Evolutionary conservation across 805 yeast genomes (phyloP).

Genomic region (Myxozyma kluyveri): DNA sequence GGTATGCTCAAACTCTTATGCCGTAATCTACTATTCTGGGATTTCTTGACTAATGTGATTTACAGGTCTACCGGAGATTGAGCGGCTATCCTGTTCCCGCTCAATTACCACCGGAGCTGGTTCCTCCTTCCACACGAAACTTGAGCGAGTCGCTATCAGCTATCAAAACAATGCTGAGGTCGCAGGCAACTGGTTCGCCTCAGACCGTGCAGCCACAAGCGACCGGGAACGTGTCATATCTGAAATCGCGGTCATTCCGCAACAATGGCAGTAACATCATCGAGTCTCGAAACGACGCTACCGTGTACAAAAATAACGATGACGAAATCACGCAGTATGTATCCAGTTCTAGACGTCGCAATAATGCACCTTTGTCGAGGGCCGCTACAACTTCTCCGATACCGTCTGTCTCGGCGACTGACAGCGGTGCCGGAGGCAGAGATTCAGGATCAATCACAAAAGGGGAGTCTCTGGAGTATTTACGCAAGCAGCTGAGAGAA

Average conservation of each 20-base stretch:
- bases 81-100: conserved; percentile 85
- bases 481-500: conserved; percentile 67
- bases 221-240: conserved; percentile 35
- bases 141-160: conserved; percentile 67
- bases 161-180: conserved; percentile 63
- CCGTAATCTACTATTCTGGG: no score
- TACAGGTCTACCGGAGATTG: conserved; percentile 66
- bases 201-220: conserved; percentile 28
- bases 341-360: conserved; percentile 57
- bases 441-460: conserved; percentile 4
- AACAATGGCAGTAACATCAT: conserved; percentile 34
- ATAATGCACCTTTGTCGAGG: conserved; percentile 40
- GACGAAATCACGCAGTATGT: conserved; percentile 67
- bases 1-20: conserved; percentile 35
- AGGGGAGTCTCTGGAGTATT: conserved; percentile 46
- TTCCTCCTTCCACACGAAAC: conserved; percentile 80
- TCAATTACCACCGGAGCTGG: conserved; percentile 78
- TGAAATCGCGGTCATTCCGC: conserved; percentile 38
- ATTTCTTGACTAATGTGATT: no score
- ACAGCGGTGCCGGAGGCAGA: not conserved
- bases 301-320: conserved; percentile 67
- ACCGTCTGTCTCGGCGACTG: conserved; percentile 4
- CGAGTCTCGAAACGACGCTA: conserved; percentile 45
- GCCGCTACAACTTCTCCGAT: conserved; percentile 10
- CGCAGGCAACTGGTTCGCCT: conserved; percentile 37